Evolutionary conservation across 1,139 yeast species (phyloP).

Genomic region (Pichia sp.): DNA sequence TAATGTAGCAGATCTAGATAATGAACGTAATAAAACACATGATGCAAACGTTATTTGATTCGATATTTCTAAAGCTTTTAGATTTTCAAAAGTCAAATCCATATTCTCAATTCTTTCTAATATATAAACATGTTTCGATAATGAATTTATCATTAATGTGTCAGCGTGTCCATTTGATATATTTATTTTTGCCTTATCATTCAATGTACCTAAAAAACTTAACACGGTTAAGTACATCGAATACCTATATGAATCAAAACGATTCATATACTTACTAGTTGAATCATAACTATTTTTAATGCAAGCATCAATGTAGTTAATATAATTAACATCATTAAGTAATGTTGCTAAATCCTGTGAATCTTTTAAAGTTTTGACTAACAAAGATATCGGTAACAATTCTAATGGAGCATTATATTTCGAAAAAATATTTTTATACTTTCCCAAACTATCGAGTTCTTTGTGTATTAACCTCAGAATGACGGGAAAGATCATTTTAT

Average conservation of each 20-base stretch:
- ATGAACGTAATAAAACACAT: constrained; percentile 58
- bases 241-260: background rate
- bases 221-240: constrained; percentile 8
- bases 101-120: background rate
- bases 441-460: background rate
- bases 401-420: constrained; percentile 4
- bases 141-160: background rate
- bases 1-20: constrained; percentile 67
- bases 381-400: constrained; percentile 3
- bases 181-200: constrained; percentile 6
- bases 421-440: background rate
- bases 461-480: background rate
- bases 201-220: constrained; percentile 4
- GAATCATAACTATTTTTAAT: background rate
- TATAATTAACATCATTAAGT: constrained; percentile 6
- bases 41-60: constrained; percentile 32
- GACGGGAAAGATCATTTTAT: background rate
- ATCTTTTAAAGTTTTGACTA: background rate
- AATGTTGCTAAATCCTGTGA: background rate
- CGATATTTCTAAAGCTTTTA: constrained; percentile 31
- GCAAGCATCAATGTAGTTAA: background rate
- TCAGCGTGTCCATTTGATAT: constrained; percentile 2
- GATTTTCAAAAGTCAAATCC: constrained; percentile 9
- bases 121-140: constrained; percentile 2
- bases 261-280: background rate